Conservation (phyloP, 1,139 yeast species). For the Lodderomyces theae region DNA sequence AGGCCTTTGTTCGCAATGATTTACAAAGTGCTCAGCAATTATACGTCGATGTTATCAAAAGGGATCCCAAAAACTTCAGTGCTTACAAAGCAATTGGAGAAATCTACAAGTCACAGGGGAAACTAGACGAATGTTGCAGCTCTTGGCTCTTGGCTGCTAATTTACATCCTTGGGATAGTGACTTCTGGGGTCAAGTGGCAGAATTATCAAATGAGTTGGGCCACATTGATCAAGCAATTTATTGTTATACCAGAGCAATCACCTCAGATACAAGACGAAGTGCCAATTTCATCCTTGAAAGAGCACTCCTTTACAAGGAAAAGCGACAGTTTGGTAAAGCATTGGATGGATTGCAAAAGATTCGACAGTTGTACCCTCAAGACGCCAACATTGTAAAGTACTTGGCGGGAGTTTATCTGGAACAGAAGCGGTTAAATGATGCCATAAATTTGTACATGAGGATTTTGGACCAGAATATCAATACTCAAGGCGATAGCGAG, state of each 20-base stretch:
- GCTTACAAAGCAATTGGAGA: slow-evolving; percentile 88
- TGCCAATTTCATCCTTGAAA: slow-evolving; percentile 51
- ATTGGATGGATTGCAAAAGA: slow-evolving; percentile 64
- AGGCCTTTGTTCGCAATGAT: slow-evolving; percentile 68
- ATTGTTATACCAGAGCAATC: slow-evolving; percentile 76
- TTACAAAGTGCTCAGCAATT: slow-evolving; percentile 62
- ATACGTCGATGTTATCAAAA: slow-evolving; percentile 70
- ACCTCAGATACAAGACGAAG: slow-evolving; percentile 52
- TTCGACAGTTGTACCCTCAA: slow-evolving; percentile 59
- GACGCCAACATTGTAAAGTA: slow-evolving; percentile 65
- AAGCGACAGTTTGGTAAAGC: slow-evolving; percentile 69
- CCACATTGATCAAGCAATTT: slow-evolving; percentile 74
- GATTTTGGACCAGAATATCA: slow-evolving; percentile 57
- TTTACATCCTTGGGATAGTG: slow-evolving; percentile 70
- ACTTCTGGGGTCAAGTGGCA: slow-evolving; percentile 84
- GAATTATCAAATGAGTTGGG: slow-evolving; percentile 71
- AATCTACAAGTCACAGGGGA: slow-evolving; percentile 68
- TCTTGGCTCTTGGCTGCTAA: slow-evolving; percentile 86
- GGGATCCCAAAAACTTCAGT: slow-evolving; percentile 72
- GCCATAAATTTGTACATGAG: slow-evolving; percentile 76
- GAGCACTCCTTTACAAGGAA: slow-evolving; percentile 67
- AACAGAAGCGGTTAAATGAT: slow-evolving; percentile 71
- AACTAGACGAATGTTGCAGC: slow-evolving; percentile 68
- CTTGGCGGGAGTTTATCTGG: slow-evolving; percentile 74
- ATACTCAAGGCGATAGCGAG: slow-evolving; percentile 26